Evolutionary conservation across 75 land plant species (phyloP).

Genomic region (Adiantum capillusveneris): DNA sequence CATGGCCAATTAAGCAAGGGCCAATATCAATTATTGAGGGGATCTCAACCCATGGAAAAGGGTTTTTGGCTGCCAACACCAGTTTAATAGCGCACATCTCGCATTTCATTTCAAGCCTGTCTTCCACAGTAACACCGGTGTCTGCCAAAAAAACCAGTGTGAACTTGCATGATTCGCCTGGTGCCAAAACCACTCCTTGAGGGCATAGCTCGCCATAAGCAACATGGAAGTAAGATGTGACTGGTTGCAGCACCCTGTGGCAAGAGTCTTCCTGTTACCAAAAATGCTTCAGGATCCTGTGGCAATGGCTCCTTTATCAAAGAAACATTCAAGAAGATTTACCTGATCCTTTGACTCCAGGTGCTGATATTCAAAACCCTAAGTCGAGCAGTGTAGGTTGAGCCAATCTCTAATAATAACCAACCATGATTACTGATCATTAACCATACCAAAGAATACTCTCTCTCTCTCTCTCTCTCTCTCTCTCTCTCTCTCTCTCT

Average conservation of each 20-base stretch:
- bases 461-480: no score
- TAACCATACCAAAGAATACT: no score
- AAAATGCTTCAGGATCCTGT: no score
- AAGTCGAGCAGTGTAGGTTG: no score
- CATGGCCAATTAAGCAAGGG: slow-evolving; percentile 1
- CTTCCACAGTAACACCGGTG: background rate
- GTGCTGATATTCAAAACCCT: no score
- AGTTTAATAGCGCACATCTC: background rate
- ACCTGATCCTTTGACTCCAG: no score
- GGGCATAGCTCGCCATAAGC: background rate
- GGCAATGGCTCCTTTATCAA: no score
- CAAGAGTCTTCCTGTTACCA: background rate
- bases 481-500: no score
- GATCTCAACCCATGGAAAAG: slow-evolving; percentile 5
- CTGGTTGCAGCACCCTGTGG: slow-evolving; percentile 4
- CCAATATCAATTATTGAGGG: slow-evolving; percentile 4
- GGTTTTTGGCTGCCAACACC: background rate
- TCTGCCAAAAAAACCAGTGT: background rate
- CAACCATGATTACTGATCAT: no score
- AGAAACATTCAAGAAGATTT: no score
- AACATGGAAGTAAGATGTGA: background rate
- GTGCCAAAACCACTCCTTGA: slow-evolving; percentile 8
- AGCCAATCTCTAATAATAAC: no score
- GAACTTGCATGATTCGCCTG: background rate
- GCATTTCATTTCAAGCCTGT: background rate